These are phyloP conservation scores for Fonsecaea erecta DNA, from an alignment of 2,329 filamentous ascomycete species.

Conservation along the genomic window DNA sequence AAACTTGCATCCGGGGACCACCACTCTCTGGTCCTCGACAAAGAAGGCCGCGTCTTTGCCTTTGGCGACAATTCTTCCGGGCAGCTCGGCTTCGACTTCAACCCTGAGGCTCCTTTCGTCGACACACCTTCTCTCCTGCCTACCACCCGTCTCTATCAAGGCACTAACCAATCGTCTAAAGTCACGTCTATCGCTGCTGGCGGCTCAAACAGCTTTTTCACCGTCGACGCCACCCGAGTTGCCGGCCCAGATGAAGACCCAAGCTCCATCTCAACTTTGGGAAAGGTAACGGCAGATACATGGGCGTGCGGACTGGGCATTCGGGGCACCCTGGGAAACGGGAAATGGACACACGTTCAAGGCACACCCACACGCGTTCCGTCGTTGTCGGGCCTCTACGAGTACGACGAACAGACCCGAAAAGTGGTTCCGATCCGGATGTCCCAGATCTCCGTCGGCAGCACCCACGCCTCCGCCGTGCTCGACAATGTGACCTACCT, in stretches of 20 bases:
- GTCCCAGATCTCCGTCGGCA: slow-evolving; percentile 72
- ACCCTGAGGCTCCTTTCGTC: slow-evolving; percentile 63
- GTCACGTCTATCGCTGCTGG: slow-evolving; percentile 84
- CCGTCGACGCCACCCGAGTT: slow-evolving; percentile 74
- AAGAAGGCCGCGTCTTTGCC: slow-evolving; percentile 75
- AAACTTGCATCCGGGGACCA: slow-evolving; percentile 83
- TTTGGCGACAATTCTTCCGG: slow-evolving; percentile 92
- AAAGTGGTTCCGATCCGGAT: slow-evolving; percentile 77
- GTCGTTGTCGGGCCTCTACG: slow-evolving; percentile 77
- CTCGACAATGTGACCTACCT: slow-evolving; percentile 80
- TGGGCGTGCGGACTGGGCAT: slow-evolving; percentile 90
- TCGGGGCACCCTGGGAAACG: slow-evolving; percentile 79
- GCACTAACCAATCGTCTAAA: slow-evolving; percentile 64
- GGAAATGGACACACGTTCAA: slow-evolving; percentile 88
- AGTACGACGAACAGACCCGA: slow-evolving; percentile 78
- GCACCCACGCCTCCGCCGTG: slow-evolving; percentile 79
- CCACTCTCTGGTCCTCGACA: slow-evolving; percentile 80
- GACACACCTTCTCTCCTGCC: slow-evolving; percentile 74
- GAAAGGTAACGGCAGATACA: slow-evolving; percentile 71
- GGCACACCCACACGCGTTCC: slow-evolving; percentile 78
- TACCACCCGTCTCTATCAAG: slow-evolving; percentile 72
- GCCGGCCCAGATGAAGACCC: slow-evolving; percentile 52
- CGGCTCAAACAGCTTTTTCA: slow-evolving; percentile 85
- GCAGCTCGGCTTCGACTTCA: slow-evolving; percentile 83
- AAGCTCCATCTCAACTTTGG: slow-evolving; percentile 51